Evolutionary conservation across 2,329 filamentous ascomycete species (phyloP), one percentile per base, ranked within the genome.

Genomic region (Colletotrichum eleusines): DNA sequence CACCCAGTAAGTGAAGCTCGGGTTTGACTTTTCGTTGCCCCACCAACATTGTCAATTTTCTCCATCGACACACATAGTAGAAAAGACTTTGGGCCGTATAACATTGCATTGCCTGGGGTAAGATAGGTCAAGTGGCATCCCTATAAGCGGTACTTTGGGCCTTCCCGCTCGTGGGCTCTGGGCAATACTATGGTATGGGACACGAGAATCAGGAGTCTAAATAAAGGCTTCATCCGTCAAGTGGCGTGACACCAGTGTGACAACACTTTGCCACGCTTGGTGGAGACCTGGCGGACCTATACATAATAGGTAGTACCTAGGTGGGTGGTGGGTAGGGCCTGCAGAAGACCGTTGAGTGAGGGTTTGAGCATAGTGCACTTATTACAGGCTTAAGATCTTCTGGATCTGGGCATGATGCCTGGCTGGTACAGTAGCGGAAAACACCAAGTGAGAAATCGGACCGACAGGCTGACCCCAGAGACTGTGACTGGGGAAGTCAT

Each of bases 401-500:
- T 20, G 20, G 35, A 46, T 46, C 20, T 38, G n/a, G 40, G 20
- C 33, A 11, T 31, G 9, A 33, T 46, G 20, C 23, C 58, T 35
- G 42, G 20, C 20, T 48, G 58, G 58, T 33, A 18, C 50, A 53
- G 44, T 9, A 18, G 57, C 42, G 35, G 42, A 7, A 33, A 48
- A 18, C 23, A 35, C 42, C 33, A 26, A 50, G 58, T 28, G 58
- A 48, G 44, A 61, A 61, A 48, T 38, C 58, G 42, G 58, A 38
- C 58, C 58, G 58, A 61, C 31, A 38, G 58, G 44, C 44, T 20
- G 31, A 50, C n/a, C 31, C 44, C 31, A 42, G 58, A 61, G 8
- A 61, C 31, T 38, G 44, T 50, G n/a, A 50, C 44, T 50, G 58
- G 58, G 42, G 58, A 61, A 58, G 58, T 23, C 35, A 28, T 35